phyloP scores from a whole-genome alignment of 768 basidiomycete genomes.

The Amanita brunnescens region DNA sequence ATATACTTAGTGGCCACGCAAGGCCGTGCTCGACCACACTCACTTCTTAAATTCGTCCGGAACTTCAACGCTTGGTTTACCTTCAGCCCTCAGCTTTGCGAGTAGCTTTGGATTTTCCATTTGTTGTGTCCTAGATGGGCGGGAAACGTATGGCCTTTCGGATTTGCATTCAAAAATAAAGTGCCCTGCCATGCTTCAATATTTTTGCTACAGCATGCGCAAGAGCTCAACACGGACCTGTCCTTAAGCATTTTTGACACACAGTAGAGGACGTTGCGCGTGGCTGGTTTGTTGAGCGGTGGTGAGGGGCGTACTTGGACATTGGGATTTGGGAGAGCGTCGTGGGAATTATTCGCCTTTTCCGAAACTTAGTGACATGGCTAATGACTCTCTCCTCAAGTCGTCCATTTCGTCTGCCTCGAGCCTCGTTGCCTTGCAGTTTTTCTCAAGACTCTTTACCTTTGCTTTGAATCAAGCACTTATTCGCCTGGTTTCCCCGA shows the following conservation, averaged over 20 bases:
- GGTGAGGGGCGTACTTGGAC: conserved; percentile 79
- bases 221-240: conserved; percentile 33
- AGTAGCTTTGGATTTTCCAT: conserved; percentile 69
- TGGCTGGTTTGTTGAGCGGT: conserved; percentile 50
- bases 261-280: conserved; percentile 57
- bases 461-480: conserved; percentile 86
- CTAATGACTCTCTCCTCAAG: conserved; percentile 17
- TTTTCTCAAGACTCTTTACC: conserved; percentile 77
- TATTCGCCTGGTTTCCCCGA: conserved; percentile 75
- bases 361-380: background rate
- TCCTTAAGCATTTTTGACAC: conserved; percentile 76
- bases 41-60: conserved; percentile 91
- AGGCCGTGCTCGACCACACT: background rate
- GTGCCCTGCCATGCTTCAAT: conserved; percentile 48
- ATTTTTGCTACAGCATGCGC: background rate
- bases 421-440: conserved; percentile 79
- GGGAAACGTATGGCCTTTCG: conserved; percentile 69
- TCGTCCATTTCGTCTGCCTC: conserved; percentile 36
- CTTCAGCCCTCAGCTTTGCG: conserved; percentile 59
- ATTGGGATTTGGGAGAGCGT: conserved; percentile 24
- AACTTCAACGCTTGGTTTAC: conserved; percentile 72
- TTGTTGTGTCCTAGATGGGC: conserved; percentile 84
- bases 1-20: background rate
- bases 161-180: conserved; percentile 89
- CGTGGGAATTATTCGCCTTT: conserved; percentile 1